These are phyloP conservation scores for Ustilago sp. DNA, from an alignment of 1,284 basidiomycete genomes.

Conservation along the genomic window DNA sequence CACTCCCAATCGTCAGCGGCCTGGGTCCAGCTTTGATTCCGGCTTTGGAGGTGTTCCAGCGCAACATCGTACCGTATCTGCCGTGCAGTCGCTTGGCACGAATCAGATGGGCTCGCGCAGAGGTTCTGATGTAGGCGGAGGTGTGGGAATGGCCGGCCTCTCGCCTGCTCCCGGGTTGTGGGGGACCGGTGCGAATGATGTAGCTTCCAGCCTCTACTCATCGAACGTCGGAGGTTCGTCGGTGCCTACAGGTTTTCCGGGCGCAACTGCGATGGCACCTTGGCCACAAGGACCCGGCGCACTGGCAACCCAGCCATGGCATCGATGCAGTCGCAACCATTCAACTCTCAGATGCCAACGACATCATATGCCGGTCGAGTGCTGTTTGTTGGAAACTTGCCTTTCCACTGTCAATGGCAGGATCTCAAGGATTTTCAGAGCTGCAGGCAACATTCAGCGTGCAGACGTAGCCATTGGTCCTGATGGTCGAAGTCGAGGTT, in stretches of 20 bases:
- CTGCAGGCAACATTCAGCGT: constrained; percentile 80
- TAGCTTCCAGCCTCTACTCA: constrained; percentile 15
- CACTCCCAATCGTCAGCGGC: constrained; percentile 25
- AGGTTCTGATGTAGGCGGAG: constrained; percentile 29
- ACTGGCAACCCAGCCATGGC: constrained; percentile 15
- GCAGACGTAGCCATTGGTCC: constrained; percentile 92
- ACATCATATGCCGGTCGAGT: constrained; percentile 66
- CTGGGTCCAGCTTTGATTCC: constrained; percentile 13
- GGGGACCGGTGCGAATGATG: constrained; percentile 17
- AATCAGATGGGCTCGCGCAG: constrained; percentile 24
- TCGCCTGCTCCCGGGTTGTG: constrained; percentile 15
- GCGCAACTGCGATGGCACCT: constrained; percentile 46
- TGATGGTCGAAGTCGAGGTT: constrained; percentile 90
- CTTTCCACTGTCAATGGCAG: constrained; percentile 69
- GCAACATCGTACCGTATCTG: constrained; percentile 35
- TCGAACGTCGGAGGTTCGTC: constrained; percentile 39
- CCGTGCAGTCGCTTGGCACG: constrained; percentile 29
- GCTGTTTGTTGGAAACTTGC: constrained; percentile 67
- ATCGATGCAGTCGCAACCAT: constrained; percentile 50
- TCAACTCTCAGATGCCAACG: constrained; percentile 41
- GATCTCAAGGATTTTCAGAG: constrained; percentile 67
- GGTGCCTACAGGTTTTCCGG: constrained; percentile 51
- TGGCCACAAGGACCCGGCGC: constrained; percentile 44
- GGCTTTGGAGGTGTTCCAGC: constrained; percentile 11
- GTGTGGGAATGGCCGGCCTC: constrained; percentile 7